These are phyloP conservation scores for Brettanomyces naardenensis DNA, from an alignment of 805 yeast species.

Conservation along the genomic window DNA sequence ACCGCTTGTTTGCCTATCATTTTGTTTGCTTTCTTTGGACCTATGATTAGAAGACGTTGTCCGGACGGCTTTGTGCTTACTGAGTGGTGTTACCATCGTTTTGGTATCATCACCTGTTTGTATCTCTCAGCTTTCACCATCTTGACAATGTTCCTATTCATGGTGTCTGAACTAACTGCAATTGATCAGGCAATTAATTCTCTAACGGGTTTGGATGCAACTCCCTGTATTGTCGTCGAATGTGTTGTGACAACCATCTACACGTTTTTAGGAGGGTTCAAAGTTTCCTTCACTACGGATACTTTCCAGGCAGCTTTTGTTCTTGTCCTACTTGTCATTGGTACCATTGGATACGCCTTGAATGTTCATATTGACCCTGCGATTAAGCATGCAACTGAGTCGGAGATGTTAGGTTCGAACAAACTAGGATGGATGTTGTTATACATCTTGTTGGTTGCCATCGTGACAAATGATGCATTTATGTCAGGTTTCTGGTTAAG, in stretches of 20 bases:
- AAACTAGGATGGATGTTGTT: conserved; percentile 84
- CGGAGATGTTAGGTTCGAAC: conserved; percentile 57
- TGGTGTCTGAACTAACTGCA: conserved; percentile 83
- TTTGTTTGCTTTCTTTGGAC: conserved; percentile 78
- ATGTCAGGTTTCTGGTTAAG: conserved; percentile 91
- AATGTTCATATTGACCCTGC: conserved; percentile 57
- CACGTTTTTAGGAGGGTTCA: conserved; percentile 84
- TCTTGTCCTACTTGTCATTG: conserved; percentile 55
- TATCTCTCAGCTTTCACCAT: conserved; percentile 77
- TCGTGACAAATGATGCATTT: conserved; percentile 84
- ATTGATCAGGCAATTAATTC: conserved; percentile 69
- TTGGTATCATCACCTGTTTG: conserved; percentile 63
- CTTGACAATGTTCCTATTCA: conserved; percentile 74
- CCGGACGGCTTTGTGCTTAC: conserved; percentile 90
- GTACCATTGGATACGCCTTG: conserved; percentile 72
- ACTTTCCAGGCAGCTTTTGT: conserved; percentile 76
- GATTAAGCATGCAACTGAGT: conserved; percentile 50
- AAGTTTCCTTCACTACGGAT: conserved; percentile 82
- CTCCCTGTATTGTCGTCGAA: conserved; percentile 77
- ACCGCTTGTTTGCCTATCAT: conserved; percentile 80
- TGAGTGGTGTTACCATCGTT: conserved; percentile 88
- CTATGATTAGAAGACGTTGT: conserved; percentile 65
- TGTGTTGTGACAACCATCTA: conserved; percentile 83
- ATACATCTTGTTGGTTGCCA: conserved; percentile 78
- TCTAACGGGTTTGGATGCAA: conserved; percentile 68